Evolutionary conservation across 352 stramenopile species (phyloP), one percentile per base, ranked within the genome.

Genomic region (Globisporangium middletonii): DNA sequence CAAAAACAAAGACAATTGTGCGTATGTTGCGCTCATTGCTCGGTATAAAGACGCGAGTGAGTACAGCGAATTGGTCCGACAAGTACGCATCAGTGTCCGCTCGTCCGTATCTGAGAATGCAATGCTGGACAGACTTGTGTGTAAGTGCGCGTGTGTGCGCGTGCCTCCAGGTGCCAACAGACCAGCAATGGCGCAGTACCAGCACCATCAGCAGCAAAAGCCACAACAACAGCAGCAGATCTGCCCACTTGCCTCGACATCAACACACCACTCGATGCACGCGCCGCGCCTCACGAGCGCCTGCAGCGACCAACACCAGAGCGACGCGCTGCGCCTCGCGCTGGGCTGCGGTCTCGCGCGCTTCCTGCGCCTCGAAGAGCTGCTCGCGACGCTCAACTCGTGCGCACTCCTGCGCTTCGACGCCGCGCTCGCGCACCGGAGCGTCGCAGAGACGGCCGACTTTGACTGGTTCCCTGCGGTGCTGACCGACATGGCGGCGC

Each of bases 291-390:
- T 15, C 41, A 5, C 41, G 12, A 45, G 16, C 16, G 41, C 4
- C 41, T 15, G 16, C 41, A 45, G 16, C 19, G n/a, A 33, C 7
- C 1, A 35, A 9, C 33, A 41, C 30, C 38, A 13, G n/a, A 51
- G 43, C 27, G 43, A 59, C 3, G 4, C 18, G 19, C 42, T 52
- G 43, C 43, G 51, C 43, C 42, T 59, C 27, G 26, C 26, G 5
- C 42, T 59, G 43, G 42, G 43, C 27, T 51, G 53, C 30, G 42
- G 53, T 9, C 8, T 44, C 7, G 28, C 42, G 0, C 42, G 30
- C 18, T 35, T 51, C n/a, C 43, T 59, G 28, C 53, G 53, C 4
- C 42, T 59, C 13, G 42, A 59, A 12, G 53, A 59, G 28, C 42
- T 59, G 42, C 27, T 50, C 26, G 30, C 43, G 18, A 9, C 27